Conservation (phyloP, 805 yeast genomes). For the Starmerella gropengiesseri region DNA sequence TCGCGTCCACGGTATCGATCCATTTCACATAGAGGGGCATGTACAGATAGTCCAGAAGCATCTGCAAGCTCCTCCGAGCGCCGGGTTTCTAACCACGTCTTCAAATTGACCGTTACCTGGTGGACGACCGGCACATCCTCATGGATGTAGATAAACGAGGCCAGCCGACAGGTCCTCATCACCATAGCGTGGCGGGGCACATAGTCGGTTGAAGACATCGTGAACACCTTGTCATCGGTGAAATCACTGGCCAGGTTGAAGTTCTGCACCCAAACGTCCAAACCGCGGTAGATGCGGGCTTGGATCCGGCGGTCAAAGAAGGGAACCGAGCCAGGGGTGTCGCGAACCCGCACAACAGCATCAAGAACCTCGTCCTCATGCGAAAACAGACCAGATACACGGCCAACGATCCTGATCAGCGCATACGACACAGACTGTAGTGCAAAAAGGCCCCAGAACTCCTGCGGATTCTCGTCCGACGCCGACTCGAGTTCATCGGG, state of each 20-base stretch:
- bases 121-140: conserved; percentile 27
- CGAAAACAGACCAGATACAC: conserved; percentile 19
- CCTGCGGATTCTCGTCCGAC: not conserved
- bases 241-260: conserved; percentile 26
- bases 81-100: conserved; percentile 20
- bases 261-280: conserved; percentile 27
- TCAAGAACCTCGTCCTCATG: conserved; percentile 20
- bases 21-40: conserved; percentile 26
- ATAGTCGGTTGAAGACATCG: conserved; percentile 14
- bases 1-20: conserved; percentile 26
- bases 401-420: conserved; percentile 24
- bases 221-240: conserved; percentile 24
- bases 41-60: conserved; percentile 24
- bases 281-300: conserved; percentile 27
- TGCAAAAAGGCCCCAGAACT: conserved; percentile 23
- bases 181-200: conserved; percentile 26
- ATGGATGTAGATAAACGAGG: conserved; percentile 26
- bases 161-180: conserved; percentile 25
- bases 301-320: conserved; percentile 23
- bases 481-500: not conserved
- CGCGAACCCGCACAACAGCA: conserved; percentile 13
- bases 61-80: conserved; percentile 6
- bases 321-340: conserved; percentile 10
- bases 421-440: conserved; percentile 25
- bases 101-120: conserved; percentile 25